phyloP scores from a whole-genome alignment of 2,329 filamentous ascomycete genomes.

The Colletotrichum sublineola region DNA sequence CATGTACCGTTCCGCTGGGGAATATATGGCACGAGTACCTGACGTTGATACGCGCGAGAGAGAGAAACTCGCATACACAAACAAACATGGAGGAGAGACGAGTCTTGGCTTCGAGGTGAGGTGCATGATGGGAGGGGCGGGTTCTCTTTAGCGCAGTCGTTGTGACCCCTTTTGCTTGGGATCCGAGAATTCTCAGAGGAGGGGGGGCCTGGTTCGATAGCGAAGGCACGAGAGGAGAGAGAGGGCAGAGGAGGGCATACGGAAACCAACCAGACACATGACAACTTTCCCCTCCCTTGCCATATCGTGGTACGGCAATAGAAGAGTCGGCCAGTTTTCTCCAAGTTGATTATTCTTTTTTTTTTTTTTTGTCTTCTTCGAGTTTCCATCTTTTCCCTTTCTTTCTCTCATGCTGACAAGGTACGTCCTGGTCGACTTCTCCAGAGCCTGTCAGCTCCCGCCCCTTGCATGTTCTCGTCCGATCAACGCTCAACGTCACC shows the following conservation, averaged over 20 bases:
- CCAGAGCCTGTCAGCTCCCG: background rate
- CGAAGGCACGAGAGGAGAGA: background rate
- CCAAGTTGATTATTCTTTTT: background rate
- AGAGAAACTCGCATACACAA: background rate
- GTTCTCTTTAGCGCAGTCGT: background rate
- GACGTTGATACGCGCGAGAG: background rate
- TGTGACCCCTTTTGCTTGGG: background rate
- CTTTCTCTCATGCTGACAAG: background rate
- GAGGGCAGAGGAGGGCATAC: background rate
- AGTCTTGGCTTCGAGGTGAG: background rate
- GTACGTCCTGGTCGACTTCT: background rate
- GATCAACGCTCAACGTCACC: background rate
- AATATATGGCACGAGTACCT: background rate
- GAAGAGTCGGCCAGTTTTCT: background rate
- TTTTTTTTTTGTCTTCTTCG: background rate
- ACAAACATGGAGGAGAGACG: background rate
- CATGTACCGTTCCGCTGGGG: background rate
- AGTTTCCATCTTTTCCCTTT: background rate
- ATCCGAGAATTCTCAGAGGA: background rate
- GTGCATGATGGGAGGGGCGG: constrained; percentile 3
- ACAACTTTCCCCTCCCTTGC: background rate
- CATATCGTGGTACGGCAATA: constrained; percentile 14
- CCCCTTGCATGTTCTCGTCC: background rate
- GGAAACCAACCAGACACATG: constrained; percentile 11
- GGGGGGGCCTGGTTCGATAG: background rate